Evolutionary conservation across 2,329 filamentous ascomycete species (phyloP).

Genomic region (Pyricularia sp.): DNA sequence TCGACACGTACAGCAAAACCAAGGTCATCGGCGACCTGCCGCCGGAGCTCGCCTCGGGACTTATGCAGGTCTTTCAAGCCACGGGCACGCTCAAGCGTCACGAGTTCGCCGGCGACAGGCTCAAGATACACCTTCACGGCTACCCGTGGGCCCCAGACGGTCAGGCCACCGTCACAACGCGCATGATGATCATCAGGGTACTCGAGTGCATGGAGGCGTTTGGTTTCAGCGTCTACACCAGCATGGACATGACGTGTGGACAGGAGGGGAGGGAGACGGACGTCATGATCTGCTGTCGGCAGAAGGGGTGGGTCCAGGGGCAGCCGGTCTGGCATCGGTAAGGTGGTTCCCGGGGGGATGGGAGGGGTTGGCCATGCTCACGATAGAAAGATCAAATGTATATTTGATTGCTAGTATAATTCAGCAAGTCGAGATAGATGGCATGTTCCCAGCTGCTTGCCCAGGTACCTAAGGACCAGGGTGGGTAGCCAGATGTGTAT

Average conservation of each 20-base stretch:
- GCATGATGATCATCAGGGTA: conserved; percentile 20
- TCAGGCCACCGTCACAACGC: conserved; percentile 20
- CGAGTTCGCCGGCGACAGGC: conserved; percentile 3
- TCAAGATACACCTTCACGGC: conserved; percentile 16
- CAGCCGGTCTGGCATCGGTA: background rate
- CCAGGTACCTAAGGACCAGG: too few relatives aligned
- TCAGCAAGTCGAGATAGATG: too few relatives aligned
- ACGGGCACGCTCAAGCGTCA: conserved; percentile 5
- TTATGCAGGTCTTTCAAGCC: conserved; percentile 9
- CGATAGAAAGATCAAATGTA: too few relatives aligned
- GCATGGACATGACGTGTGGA: conserved; percentile 17
- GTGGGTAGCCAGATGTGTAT: too few relatives aligned
- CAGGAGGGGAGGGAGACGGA: conserved; percentile 7
- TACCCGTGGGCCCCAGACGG: conserved; percentile 19
- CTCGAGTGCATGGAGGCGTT: conserved; percentile 20
- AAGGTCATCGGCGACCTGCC: conserved; percentile 18
- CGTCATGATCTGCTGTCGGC: conserved; percentile 8
- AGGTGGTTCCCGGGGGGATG: background rate
- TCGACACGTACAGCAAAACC: conserved; percentile 17
- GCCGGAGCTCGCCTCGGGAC: conserved; percentile 8
- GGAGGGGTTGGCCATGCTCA: too few relatives aligned
- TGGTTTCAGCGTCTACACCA: conserved; percentile 25
- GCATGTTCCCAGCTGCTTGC: too few relatives aligned
- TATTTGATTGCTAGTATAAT: too few relatives aligned
- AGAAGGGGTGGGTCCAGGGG: background rate